Percentiles rank a stretch among this genome's conserved stretches.
These are phyloP conservation scores for Trametes cinnabarina DNA, from an alignment of 768 basidiomycete species.

Conservation along the genomic window DNA sequence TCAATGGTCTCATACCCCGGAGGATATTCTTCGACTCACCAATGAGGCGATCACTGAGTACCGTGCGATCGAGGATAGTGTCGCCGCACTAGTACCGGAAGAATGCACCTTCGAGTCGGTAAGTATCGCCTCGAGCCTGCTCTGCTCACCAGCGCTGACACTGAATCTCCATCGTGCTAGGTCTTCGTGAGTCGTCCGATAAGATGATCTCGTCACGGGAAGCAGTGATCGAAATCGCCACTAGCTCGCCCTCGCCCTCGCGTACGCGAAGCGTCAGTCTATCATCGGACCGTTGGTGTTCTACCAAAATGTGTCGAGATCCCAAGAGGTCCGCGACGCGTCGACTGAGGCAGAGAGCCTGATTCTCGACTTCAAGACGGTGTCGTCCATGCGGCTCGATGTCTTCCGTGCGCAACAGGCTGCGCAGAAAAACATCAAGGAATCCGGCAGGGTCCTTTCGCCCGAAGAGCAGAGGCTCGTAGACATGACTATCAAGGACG, in stretches of 20 bases:
- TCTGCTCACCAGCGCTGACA: background rate
- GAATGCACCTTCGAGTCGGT: conserved; percentile 69
- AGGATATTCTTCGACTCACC: conserved; percentile 54
- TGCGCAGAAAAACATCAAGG: conserved; percentile 67
- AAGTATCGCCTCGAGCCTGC: conserved; percentile 25
- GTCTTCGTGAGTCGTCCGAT: conserved; percentile 60
- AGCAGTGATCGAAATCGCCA: conserved; percentile 5
- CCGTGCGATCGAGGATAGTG: conserved; percentile 51
- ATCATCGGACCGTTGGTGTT: conserved; percentile 63
- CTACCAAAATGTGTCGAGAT: conserved; percentile 77
- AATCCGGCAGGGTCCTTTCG: conserved; percentile 53
- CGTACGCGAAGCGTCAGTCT: conserved; percentile 53
- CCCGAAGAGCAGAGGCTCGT: conserved; percentile 72
- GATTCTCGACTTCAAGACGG: conserved; percentile 67
- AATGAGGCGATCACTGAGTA: conserved; percentile 57
- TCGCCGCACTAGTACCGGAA: conserved; percentile 54
- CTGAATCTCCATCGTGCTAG: conserved; percentile 32
- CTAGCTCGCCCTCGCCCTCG: conserved; percentile 58
- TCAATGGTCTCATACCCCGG: conserved; percentile 63
- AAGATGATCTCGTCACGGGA: conserved; percentile 13
- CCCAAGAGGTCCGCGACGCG: conserved; percentile 74
- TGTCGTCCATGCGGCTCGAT: conserved; percentile 78
- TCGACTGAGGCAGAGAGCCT: conserved; percentile 69
- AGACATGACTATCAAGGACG: conserved; percentile 78
- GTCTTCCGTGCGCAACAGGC: conserved; percentile 70